Base-by-base conservation (phyloP, 495 filamentous ascomycete species). In the Thozetella sp. region DNA sequence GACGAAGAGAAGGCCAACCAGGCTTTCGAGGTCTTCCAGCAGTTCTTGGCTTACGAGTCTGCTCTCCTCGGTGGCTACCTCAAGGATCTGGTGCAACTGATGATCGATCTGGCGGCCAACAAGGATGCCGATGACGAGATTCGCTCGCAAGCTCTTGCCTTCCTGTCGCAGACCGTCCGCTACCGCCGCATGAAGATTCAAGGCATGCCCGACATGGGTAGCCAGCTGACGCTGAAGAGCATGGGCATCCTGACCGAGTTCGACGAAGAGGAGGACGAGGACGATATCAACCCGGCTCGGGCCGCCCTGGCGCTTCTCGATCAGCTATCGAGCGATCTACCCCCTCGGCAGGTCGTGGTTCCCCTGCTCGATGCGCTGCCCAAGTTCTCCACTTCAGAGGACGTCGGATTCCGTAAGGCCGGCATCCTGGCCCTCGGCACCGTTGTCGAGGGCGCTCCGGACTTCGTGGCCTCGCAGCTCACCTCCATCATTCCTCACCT, bases 1-100 rank as follows among this genome's bases (percentile, higher is more conserved):
- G 88, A 98, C 67, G 94, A 97, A 60, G 93, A 96, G 63, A 89
- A 88, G 60, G 84, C 89, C 53, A 90, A 92, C 74, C 90, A 94
- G 67, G 89, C 89, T 4, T 99, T 99, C 67, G 95, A 99, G 72
- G 93, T 97, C 54, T 97, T 99, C 83, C 96, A 99, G 77, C 97
- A 91, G 27, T 85, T 98, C 59, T 82, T 99, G 26, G 91, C 91
- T 59, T 96, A 91, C 69, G 93, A 98, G 66, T 87, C 89, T 23
- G 83, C 89, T n/a, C 80, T 98, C 25, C 77, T 97, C 24, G 90
- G 87, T 59, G 80, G 83, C 34, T 93, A 97, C 76, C 93, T 99
- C 72, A 90, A 89, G 73, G 90, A 97, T 67, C 81, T 99, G 25
- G 79, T 98, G 51, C 86, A 91, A 61, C 97, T 98, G 80, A 97